phyloP scores from a whole-genome alignment of 768 basidiomycete species.

The Calocera cornea region DNA sequence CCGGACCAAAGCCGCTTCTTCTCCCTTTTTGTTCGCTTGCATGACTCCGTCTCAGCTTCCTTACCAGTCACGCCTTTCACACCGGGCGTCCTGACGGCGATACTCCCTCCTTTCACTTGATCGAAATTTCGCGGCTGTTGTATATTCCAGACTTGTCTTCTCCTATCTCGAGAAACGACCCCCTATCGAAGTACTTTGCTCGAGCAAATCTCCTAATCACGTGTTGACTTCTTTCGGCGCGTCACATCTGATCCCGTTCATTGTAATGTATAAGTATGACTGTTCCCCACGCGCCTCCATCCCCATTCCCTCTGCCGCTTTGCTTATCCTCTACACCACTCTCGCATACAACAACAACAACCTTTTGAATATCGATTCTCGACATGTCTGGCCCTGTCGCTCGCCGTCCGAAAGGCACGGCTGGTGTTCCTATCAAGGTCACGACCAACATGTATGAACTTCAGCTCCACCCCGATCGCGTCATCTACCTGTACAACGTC shows the following conservation, averaged over 20 bases:
- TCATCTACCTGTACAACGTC: neutral
- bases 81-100: too few relatives aligned
- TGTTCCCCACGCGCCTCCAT: neutral
- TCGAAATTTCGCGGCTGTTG: too few relatives aligned
- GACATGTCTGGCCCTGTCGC: neutral
- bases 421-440: neutral
- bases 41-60: too few relatives aligned
- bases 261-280: neutral
- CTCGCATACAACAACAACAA: too few relatives aligned
- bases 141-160: neutral
- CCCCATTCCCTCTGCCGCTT: neutral
- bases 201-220: neutral
- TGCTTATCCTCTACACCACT: neutral
- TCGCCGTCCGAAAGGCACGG: neutral
- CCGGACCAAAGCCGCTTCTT: too few relatives aligned
- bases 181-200: too few relatives aligned
- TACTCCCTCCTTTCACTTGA: too few relatives aligned
- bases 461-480: neutral
- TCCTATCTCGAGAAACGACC: neutral
- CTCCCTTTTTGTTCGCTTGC: too few relatives aligned
- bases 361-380: neutral
- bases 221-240: neutral
- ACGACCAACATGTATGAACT: neutral
- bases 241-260: neutral
- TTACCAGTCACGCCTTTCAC: too few relatives aligned